Evolutionary conservation across 257 asterid species (phyloP), one percentile per base, ranked within the genome.

Genomic region (Fraxinus excelsior): DNA sequence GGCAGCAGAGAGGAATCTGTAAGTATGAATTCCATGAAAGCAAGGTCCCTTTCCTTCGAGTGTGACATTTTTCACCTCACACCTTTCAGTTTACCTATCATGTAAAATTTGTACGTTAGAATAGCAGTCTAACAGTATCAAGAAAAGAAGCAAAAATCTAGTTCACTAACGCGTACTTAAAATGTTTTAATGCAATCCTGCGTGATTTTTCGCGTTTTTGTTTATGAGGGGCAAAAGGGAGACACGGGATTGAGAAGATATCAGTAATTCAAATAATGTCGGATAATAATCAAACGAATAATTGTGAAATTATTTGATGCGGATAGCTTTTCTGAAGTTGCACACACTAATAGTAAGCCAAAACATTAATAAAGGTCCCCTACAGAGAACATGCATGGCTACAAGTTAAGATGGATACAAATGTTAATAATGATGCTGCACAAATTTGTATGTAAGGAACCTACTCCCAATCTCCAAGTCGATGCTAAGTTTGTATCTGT

Each of bases 341-440:
- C 49, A 76, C 62, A 72, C 46, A 21, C 78, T n/a, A n/a, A n/a
- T n/a, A n/a, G n/a, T n/a, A n/a, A n/a, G 74, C 75, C 16, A 70
- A 25, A 60, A 28, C 67, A 70, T 70, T 35, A 73, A 71, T 13
- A 49, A 81, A 81, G 87, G 87, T 87, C 89, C 91, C 87, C 81
- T 13, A 68, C 62, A 40, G 28, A 21, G 65, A n/a, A 66, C 67
- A 75, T 60, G 49, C 62, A 37, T 3, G 31, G 10, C n/a, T n/a
- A 60, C 31, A 60, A 38, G 44, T 38, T 10, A 38, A 38, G 44
- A 38, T 9, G 44, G 44, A 38, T 37, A 58, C 28, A 58, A 37
- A 44, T 44, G 19, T 44, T 44, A 44, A 12, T 44, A 44, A 44
- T 46, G 16, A 14, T 49, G n/a, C 58, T 49, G 58, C 58, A 49